Evolutionary conservation across 441 rosid species (phyloP).

Genomic region (Dalechampia spathulata): DNA sequence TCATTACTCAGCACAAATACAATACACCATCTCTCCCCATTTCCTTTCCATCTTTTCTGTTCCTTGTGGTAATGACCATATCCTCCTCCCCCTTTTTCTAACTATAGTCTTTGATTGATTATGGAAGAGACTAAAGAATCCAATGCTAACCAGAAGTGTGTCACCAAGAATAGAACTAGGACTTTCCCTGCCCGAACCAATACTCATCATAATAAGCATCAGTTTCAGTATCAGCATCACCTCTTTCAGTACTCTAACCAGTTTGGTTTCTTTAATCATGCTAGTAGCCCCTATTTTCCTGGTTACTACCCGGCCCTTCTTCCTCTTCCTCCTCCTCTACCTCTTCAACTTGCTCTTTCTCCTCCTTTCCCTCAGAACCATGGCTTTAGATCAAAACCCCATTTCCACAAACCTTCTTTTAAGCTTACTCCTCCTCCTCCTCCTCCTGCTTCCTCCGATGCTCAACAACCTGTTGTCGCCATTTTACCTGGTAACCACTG

Average conservation of each 20-base stretch:
- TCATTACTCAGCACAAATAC: constrained; percentile 3
- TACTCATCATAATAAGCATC: constrained; percentile 33
- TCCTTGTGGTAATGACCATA: constrained; percentile 1
- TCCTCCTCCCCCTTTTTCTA: constrained; percentile 3
- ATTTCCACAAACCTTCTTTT: constrained; percentile 38
- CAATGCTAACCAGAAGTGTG: constrained; percentile 42
- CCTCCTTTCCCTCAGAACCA: constrained; percentile 43
- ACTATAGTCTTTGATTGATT: constrained; percentile 1
- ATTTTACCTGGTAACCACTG: constrained; percentile 59
- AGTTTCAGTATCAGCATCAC: constrained; percentile 27
- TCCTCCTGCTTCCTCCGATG: constrained; percentile 31
- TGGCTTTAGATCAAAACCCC: constrained; percentile 45
- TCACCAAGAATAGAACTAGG: constrained; percentile 34
- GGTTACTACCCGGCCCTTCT: constrained; percentile 64
- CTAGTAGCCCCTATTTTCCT: constrained; percentile 36
- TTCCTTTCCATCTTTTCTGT: constrained; percentile 9
- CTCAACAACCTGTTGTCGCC: constrained; percentile 23
- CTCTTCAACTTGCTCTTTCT: constrained; percentile 43
- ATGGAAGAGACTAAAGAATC: constrained; percentile 71
- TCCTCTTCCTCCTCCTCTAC: constrained; percentile 55
- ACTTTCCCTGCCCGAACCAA: constrained; percentile 33
- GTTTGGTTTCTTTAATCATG: constrained; percentile 32
- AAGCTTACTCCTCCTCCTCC: constrained; percentile 31
- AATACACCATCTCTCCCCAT: constrained; percentile 2
- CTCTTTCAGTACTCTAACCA: constrained; percentile 43